Evolutionary conservation across 116 monocot species (phyloP).

Genomic region (Dioscorea cayenensis): DNA sequence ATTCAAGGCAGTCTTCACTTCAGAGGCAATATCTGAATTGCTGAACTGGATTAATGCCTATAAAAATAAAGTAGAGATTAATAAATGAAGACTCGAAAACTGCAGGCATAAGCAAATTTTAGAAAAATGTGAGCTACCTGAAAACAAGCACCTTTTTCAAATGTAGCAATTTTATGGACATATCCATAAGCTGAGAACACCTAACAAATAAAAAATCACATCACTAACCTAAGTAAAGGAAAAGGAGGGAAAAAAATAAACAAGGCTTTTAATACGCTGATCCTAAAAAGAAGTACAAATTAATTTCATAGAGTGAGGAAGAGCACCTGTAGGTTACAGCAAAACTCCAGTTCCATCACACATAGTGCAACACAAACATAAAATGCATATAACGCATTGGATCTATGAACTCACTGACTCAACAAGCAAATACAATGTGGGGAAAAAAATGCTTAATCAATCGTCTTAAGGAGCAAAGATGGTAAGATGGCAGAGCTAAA

Average conservation of each 20-base stretch:
- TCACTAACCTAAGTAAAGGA: background rate
- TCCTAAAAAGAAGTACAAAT: background rate
- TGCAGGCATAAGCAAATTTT: background rate
- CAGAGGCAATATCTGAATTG: constrained; percentile 44
- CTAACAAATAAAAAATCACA: constrained; percentile 14
- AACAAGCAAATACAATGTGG: background rate
- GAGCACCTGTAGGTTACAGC: background rate
- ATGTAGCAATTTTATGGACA: constrained; percentile 71
- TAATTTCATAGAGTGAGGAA: background rate
- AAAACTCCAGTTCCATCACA: constrained; percentile 9
- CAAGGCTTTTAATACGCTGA: background rate
- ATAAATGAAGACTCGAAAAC: background rate
- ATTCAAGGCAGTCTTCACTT: constrained; percentile 46
- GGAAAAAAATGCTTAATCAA: background rate
- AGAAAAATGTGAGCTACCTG: constrained; percentile 24
- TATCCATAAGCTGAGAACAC: constrained; percentile 66
- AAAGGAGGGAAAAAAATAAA: background rate
- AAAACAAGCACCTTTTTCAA: constrained; percentile 67
- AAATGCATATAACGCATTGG: background rate
- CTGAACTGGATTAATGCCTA: constrained; percentile 56
- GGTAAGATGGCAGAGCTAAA: background rate
- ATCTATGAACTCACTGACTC: background rate
- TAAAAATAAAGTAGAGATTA: background rate
- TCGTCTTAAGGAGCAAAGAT: background rate
- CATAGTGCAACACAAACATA: constrained; percentile 18